Evolutionary conservation across 768 basidiomycete species (phyloP).

Genomic region (Suillus spraguei): DNA sequence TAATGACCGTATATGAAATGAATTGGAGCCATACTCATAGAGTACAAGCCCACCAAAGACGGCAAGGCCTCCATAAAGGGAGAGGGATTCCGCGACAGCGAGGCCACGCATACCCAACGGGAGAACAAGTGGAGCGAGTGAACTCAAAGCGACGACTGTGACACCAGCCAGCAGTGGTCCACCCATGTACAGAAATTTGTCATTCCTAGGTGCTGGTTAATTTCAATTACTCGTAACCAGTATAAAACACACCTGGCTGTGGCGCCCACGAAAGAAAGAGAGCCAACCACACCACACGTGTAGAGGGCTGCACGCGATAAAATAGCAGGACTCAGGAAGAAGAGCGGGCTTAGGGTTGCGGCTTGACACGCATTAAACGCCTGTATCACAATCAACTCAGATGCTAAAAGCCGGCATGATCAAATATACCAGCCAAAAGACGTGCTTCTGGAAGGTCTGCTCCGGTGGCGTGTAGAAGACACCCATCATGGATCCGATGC

Average conservation of each 20-base stretch:
- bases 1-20: slow-evolving; percentile 3
- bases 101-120: slow-evolving; percentile 80
- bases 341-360: slow-evolving; percentile 84
- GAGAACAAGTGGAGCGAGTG: slow-evolving; percentile 89
- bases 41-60: slow-evolving; percentile 88
- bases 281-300: slow-evolving; percentile 84
- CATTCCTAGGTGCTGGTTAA: slow-evolving; percentile 46
- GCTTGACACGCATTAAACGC: slow-evolving; percentile 88
- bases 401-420: not conserved
- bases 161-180: slow-evolving; percentile 89
- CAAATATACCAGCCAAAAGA: slow-evolving; percentile 72
- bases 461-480: slow-evolving; percentile 79
- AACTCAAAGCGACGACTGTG: slow-evolving; percentile 83
- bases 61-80: slow-evolving; percentile 86
- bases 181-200: slow-evolving; percentile 84
- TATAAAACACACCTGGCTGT: slow-evolving; percentile 66
- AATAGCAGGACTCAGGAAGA: slow-evolving; percentile 85
- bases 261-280: slow-evolving; percentile 85
- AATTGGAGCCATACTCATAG: slow-evolving; percentile 64
- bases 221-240: not conserved
- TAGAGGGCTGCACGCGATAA: slow-evolving; percentile 88
- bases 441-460: slow-evolving; percentile 72
- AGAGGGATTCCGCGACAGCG: slow-evolving; percentile 74
- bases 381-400: slow-evolving; percentile 36
- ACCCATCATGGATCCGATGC: slow-evolving; percentile 86